Percentiles rank a stretch among this genome's conserved stretches.
Conservation (phyloP, 2,329 filamentous ascomycete genomes). For the Beauveria scarabaeidicola region DNA sequence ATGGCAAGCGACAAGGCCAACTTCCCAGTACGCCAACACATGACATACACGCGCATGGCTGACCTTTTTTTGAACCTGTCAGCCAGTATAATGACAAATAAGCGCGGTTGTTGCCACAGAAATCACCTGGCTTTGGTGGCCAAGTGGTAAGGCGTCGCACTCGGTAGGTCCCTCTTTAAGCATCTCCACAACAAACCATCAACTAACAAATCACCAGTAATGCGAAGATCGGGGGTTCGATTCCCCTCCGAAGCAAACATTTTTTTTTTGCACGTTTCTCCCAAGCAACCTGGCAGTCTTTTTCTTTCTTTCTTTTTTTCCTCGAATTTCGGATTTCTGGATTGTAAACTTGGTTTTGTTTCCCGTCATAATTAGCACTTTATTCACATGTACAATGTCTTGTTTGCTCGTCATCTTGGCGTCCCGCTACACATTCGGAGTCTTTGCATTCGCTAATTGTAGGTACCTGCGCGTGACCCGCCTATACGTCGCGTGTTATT, state of each 20-base stretch:
- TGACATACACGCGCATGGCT: too few species aligned
- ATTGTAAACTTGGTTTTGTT: too few species aligned
- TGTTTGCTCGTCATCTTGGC: too few species aligned
- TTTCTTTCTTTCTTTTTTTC: neutral
- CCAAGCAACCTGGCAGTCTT: neutral
- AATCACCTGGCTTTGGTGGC: conserved; percentile 10
- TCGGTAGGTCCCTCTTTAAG: neutral
- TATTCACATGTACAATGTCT: too few species aligned
- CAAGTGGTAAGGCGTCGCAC: conserved; percentile 13
- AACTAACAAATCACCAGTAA: conserved; percentile 5
- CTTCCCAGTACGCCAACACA: too few species aligned
- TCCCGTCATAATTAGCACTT: too few species aligned
- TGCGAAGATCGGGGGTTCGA: conserved; percentile 13
- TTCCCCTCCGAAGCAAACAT: conserved; percentile 12
- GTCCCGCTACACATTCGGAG: too few species aligned
- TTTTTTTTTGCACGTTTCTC: neutral
- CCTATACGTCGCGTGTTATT: neutral
- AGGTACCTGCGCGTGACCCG: too few species aligned
- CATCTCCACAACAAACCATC: neutral
- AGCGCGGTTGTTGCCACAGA: neutral
- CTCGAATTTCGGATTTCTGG: neutral
- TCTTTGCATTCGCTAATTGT: too few species aligned
- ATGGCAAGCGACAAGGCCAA: too few species aligned
- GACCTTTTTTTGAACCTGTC: too few species aligned
- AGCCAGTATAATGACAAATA: neutral